Base-by-base conservation (phyloP, 1,284 basidiomycete species). In the Pseudozyma flocculosa region DNA sequence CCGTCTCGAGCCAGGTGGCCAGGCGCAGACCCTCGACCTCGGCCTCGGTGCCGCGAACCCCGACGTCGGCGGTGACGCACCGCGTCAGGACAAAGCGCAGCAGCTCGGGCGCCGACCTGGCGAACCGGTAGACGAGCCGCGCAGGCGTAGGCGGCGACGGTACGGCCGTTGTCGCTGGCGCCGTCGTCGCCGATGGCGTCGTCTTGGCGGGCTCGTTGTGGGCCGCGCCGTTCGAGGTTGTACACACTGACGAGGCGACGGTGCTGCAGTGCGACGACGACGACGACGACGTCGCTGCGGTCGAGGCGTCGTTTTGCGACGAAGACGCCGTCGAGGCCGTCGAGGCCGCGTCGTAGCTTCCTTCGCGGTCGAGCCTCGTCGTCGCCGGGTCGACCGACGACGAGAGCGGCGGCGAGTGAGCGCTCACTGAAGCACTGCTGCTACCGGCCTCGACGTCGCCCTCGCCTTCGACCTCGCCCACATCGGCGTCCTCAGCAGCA, bases 111-210 rank as follows among this genome's bases (percentile, higher is more conserved):
- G 70, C 65, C 2, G 60, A 54, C 9, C 48, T 40, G 0, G 71
- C 70, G 40, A 76, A 75, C 8, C 65, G 53, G 22, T 68, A 59
- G 22, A 76, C 54, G 11, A 76, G 49, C 0, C 74, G 51, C 8
- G 61, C 47, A 0, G 73, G 69, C 1, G 52, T 67, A 4, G 61
- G 54, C 15, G 58, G 41, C 7, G 22, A 23, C 37, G 38, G 7
- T 19, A 46, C 52, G 5, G 30, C 14, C 13, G 26, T n/a, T n/a
- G n/a, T n/a, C n/a, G n/a, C n/a, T n/a, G n/a, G n/a, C n/a, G n/a
- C n/a, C n/a, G n/a, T n/a, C n/a, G n/a, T n/a, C n/a, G n/a, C n/a
- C n/a, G n/a, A n/a, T n/a, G n/a, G n/a, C n/a, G n/a, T n/a, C n/a
- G n/a, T n/a, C n/a, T n/a, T n/a, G n/a, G n/a, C n/a, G n/a, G n/a